These are phyloP conservation scores for Nitzschia putrida DNA, from an alignment of 108 stramenopile species.

Conservation along the genomic window DNA sequence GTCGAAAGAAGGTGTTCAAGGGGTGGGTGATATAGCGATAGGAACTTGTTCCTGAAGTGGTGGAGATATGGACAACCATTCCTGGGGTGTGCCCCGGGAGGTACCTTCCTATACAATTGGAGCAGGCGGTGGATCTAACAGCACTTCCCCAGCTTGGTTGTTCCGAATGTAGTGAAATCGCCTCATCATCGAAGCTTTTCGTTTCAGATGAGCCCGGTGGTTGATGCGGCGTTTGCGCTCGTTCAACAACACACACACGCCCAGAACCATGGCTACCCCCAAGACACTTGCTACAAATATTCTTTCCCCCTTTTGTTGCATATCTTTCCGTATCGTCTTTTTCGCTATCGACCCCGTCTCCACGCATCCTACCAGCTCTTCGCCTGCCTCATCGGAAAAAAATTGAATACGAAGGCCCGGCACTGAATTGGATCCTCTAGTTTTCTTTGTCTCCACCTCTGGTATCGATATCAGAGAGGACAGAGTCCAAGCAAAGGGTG, in stretches of 20 bases:
- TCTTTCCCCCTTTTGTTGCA: neutral
- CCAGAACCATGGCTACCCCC: neutral
- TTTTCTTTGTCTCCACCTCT: too few species aligned
- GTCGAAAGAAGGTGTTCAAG: too few species aligned
- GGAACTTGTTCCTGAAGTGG: neutral
- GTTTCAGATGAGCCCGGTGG: neutral
- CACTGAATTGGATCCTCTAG: too few species aligned
- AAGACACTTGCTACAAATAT: constrained; percentile 14
- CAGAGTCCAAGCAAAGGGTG: too few species aligned
- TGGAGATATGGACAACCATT: neutral
- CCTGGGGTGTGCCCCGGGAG: neutral
- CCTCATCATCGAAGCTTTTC: constrained; percentile 13
- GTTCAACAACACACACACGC: neutral
- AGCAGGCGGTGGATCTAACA: neutral
- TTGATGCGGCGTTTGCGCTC: neutral
- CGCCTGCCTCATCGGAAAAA: neutral
- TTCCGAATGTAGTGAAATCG: constrained; percentile 26
- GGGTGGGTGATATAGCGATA: neutral
- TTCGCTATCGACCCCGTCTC: constrained; percentile 15
- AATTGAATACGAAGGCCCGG: constrained; percentile 16
- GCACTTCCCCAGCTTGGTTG: constrained; percentile 9
- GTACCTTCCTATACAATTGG: neutral
- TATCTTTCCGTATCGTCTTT: neutral
- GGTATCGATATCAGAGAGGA: too few species aligned
- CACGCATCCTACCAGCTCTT: constrained; percentile 12